phyloP scores from a whole-genome alignment of 2,329 filamentous ascomycete genomes.

The Cytospora leucostoma region DNA sequence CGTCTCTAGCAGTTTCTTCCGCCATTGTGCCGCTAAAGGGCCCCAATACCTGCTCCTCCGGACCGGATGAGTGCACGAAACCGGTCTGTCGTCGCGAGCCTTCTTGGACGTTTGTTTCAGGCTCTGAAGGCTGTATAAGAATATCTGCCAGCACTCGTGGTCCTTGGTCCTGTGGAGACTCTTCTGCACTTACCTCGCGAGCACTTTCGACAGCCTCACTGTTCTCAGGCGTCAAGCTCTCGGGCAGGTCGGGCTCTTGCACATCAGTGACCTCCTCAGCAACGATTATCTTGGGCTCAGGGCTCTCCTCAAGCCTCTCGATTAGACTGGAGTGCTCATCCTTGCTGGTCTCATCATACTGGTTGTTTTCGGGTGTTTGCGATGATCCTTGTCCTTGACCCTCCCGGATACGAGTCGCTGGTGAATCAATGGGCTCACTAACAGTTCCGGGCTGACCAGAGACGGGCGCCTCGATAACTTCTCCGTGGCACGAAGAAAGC shows the following conservation, averaged over 20 bases:
- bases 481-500: neutral
- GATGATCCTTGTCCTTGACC: conserved; percentile 33
- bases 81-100: neutral
- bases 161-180: neutral
- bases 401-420: conserved; percentile 31
- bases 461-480: neutral
- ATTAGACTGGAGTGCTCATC: conserved; percentile 14
- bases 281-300: neutral
- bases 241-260: neutral
- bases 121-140: neutral
- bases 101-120: neutral
- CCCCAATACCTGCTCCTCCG: neutral
- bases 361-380: conserved; percentile 37
- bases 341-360: conserved; percentile 23
- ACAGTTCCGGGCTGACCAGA: neutral
- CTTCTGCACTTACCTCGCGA: neutral
- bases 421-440: neutral
- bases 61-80: neutral
- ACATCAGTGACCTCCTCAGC: conserved; percentile 25
- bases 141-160: neutral
- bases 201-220: neutral
- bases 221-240: neutral
- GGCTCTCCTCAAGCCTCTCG: conserved; percentile 29
- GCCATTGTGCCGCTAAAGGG: too few relatives aligned
- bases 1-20: neutral